These are phyloP conservation scores for Beauveria medogensis DNA, from an alignment of 2,329 filamentous ascomycete genomes.

Conservation along the genomic window DNA sequence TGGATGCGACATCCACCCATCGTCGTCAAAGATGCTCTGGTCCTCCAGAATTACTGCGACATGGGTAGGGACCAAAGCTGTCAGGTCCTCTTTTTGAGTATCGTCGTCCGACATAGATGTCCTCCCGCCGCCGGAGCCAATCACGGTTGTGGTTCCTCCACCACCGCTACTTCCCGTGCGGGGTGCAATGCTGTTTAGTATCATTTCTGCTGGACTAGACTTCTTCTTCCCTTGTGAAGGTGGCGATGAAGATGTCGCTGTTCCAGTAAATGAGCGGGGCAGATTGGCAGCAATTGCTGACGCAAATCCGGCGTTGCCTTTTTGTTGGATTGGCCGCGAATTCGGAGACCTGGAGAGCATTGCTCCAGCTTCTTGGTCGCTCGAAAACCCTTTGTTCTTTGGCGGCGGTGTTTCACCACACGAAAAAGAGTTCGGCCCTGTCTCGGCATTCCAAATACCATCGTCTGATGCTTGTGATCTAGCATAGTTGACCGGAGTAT, in stretches of 20 bases:
- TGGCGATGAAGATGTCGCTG: conserved; percentile 35
- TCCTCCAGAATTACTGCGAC: conserved; percentile 50
- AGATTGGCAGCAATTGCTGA: conserved; percentile 49
- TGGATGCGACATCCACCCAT: conserved; percentile 54
- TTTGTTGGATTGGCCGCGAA: conserved; percentile 39
- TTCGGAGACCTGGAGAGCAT: conserved; percentile 54
- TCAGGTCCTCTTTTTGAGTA: conserved; percentile 34
- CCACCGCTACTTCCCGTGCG: conserved; percentile 37
- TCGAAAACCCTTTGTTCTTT: conserved; percentile 37
- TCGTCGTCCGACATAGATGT: conserved; percentile 50
- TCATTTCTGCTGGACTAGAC: conserved; percentile 54
- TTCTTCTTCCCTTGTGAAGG: conserved; percentile 41
- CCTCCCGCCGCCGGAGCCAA: conserved; percentile 38
- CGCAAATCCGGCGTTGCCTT: conserved; percentile 47
- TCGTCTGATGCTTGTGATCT: conserved; percentile 52
- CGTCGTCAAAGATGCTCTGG: conserved; percentile 59
- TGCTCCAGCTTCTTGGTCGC: conserved; percentile 39
- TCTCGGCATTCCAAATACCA: conserved; percentile 42
- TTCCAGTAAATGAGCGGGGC: conserved; percentile 34
- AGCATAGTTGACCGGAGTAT: conserved; percentile 46
- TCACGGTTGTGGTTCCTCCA: conserved; percentile 37
- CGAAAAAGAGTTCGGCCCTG: conserved; percentile 50
- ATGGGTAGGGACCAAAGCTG: conserved; percentile 41
- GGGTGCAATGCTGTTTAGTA: conserved; percentile 46
- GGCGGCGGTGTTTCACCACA: conserved; percentile 54